Base-by-base conservation (phyloP, 1,284 basidiomycete genomes). In the Gastroboletus turbinatus region DNA sequence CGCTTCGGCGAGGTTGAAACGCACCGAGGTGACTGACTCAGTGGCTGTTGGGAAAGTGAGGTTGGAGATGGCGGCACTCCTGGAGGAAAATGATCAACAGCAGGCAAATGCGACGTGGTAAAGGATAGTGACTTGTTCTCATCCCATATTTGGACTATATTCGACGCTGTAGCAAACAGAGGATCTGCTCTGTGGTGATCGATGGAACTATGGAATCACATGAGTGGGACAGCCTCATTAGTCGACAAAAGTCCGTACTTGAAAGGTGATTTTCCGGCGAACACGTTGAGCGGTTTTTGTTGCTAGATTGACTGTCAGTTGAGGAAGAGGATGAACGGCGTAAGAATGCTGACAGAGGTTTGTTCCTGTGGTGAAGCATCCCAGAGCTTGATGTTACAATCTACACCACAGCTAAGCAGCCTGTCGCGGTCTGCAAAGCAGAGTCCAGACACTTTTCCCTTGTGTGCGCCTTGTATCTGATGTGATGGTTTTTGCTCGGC, bases 141-240 rank as follows among this genome's bases (percentile, higher is more conserved):
- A 67, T 99, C 97, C 97, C 97, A 99, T 63, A 98, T 82, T 71
- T 99, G 96, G 13, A 99, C 95, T 27, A 85, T 82, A 65, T 90
- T 94, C 1, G 94, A 96, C 2, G 94, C 95, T 0, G 96, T 97
- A 0, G 95, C 96, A 65, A 99, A 99, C 5, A 96, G 72, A 21
- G 90, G 82, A 60, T 94, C 90, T 43, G 83, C 83, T 46, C 89
- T 83, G 71, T 98, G 97, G 68, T 98, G 97, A 64, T 98, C 94
- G 75, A 99, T 91, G 40, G 91, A 90, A 69, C 94, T 96, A 57
- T 52, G 55, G 23, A 33, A 40, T 55, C 1, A 32, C 16, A 38
- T 71, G 27, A 63, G 54, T 46, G 14, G 6, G 27, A 29, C 3
- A 30, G 13, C 29, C 32, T 45, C 2, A 9, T 17, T 38, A 1